A percentile compares a stretch with the other conserved stretches of the same genome.
Conservation (phyloP, 2,329 filamentous ascomycete genomes). For the Raffaelea arxii region DNA sequence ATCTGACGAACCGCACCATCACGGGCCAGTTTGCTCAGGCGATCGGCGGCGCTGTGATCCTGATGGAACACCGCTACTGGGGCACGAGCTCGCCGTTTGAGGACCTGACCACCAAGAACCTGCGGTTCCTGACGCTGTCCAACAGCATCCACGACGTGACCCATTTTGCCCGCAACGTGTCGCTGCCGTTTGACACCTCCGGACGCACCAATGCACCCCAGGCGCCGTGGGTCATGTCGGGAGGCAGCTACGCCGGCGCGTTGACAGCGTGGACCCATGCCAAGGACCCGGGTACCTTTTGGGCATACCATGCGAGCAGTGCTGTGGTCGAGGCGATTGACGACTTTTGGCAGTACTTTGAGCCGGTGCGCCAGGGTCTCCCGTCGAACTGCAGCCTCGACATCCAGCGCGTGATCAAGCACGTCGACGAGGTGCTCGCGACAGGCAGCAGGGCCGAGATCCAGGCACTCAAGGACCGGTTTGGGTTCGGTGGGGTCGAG, state of each 20-base stretch:
- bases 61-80: slow-evolving; percentile 35
- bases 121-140: slow-evolving; percentile 29
- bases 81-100: slow-evolving; percentile 27
- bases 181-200: slow-evolving; percentile 41
- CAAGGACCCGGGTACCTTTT: slow-evolving; percentile 44
- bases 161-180: slow-evolving; percentile 31
- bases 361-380: slow-evolving; percentile 42
- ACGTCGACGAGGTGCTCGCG: slow-evolving; percentile 37
- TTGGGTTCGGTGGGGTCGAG: slow-evolving; percentile 34
- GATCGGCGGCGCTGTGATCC: slow-evolving; percentile 28
- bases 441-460: slow-evolving; percentile 28
- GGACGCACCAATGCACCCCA: slow-evolving; percentile 33
- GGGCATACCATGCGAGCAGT: slow-evolving; percentile 48
- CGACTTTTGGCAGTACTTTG: slow-evolving; percentile 47
- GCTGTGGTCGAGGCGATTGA: slow-evolving; percentile 42
- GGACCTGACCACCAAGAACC: slow-evolving; percentile 24
- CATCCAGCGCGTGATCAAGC: slow-evolving; percentile 36
- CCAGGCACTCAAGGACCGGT: slow-evolving; percentile 36
- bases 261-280: slow-evolving; percentile 42
- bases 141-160: slow-evolving; percentile 30
- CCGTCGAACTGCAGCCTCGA: slow-evolving; percentile 47
- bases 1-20: slow-evolving; percentile 35
- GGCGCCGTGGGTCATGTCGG: slow-evolving; percentile 45
- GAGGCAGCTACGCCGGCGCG: slow-evolving; percentile 47
- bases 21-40: slow-evolving; percentile 28